Evolutionary conservation across 305 asterid species (phyloP).

Genomic region (Stenogyne calaminthoides): DNA sequence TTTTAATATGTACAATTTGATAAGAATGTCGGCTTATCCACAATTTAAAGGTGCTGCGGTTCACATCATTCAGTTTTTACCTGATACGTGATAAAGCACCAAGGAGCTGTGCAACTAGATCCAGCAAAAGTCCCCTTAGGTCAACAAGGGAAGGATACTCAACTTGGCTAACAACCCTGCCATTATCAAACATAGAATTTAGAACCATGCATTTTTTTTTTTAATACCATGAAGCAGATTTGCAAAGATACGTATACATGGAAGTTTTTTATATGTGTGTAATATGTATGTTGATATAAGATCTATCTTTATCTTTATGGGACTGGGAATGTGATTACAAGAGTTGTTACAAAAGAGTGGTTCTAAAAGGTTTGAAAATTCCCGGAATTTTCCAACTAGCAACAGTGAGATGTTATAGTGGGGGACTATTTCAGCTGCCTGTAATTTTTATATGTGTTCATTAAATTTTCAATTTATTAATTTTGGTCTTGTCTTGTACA

Average conservation of each 20-base stretch:
- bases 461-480: too few relatives aligned
- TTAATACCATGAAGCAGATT: conserved; percentile 7
- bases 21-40: conserved; percentile 14
- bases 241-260: neutral
- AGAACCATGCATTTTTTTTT: neutral
- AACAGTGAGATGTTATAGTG: too few relatives aligned
- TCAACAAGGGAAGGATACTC: conserved; percentile 99
- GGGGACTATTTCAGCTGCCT: too few relatives aligned
- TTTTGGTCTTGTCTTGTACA: too few relatives aligned
- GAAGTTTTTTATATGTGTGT: neutral
- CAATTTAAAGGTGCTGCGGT: conserved; percentile 5
- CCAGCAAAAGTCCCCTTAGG: conserved; percentile 98
- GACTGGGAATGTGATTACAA: too few relatives aligned
- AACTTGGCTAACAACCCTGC: conserved; percentile 99
- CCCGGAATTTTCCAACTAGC: too few relatives aligned
- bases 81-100: conserved; percentile 98
- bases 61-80: conserved; percentile 42
- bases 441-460: too few relatives aligned
- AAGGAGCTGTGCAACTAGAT: conserved; percentile 97
- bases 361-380: too few relatives aligned
- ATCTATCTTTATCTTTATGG: too few relatives aligned
- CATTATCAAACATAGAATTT: conserved; percentile 29
- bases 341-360: too few relatives aligned
- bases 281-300: neutral
- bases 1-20: neutral